These are phyloP conservation scores for Nyctanthes arbortristis DNA, from an alignment of 257 asterid species.

Conservation along the genomic window DNA sequence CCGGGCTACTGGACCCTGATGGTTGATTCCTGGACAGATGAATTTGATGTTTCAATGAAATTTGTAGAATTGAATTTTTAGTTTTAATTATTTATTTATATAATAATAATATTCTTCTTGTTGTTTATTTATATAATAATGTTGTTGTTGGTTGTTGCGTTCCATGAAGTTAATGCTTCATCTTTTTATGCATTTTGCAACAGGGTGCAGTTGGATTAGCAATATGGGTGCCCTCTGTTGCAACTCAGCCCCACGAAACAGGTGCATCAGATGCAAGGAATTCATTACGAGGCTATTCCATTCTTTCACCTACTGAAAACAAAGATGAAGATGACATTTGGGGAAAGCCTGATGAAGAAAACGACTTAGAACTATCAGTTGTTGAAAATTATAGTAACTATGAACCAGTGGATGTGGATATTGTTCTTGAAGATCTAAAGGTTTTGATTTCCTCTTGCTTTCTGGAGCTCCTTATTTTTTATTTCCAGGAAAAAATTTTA, in stretches of 20 bases:
- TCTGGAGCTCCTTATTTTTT: background rate
- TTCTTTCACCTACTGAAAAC: slow-evolving; percentile 64
- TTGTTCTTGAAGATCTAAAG: slow-evolving; percentile 75
- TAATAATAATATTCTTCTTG: no score
- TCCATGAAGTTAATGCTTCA: no score
- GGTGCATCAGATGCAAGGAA: slow-evolving; percentile 53
- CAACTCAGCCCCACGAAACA: slow-evolving; percentile 70
- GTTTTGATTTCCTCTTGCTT: slow-evolving; percentile 38
- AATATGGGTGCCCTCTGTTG: slow-evolving; percentile 97
- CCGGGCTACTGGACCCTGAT: no score
- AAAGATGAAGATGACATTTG: slow-evolving; percentile 41
- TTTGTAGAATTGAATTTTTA: background rate
- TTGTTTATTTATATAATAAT: no score
- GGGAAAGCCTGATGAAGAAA: slow-evolving; percentile 51
- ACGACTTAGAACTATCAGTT: slow-evolving; percentile 68
- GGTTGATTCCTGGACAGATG: no score
- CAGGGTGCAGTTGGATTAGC: slow-evolving; percentile 99
- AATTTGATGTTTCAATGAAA: background rate
- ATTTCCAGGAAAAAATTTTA: background rate
- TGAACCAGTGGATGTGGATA: slow-evolving; percentile 51
- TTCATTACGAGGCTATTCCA: slow-evolving; percentile 55
- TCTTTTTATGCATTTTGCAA: no score
- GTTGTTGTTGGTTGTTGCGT: no score
- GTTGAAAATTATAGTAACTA: slow-evolving; percentile 41
- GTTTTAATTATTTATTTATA: slow-evolving; percentile 6